Evolutionary conservation across 495 filamentous ascomycete species (phyloP).

Genomic region (Aspergillus mulundensis): DNA sequence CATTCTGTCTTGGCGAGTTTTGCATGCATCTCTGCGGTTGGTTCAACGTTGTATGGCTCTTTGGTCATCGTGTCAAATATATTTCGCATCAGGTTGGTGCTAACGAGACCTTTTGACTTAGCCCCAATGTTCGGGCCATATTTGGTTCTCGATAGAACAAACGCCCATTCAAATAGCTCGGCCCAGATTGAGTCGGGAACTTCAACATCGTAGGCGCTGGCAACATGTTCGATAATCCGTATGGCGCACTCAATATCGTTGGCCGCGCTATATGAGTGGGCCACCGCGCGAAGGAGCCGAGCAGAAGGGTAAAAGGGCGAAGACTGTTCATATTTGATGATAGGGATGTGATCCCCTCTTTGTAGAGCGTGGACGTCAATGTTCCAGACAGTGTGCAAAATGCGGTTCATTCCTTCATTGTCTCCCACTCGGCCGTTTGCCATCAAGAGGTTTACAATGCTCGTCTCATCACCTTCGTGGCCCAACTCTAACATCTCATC

Average conservation of each 20-base stretch:
- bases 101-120: conserved; percentile 31
- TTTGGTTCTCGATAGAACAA: conserved; percentile 39
- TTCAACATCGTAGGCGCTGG: conserved; percentile 48
- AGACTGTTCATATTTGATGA: conserved; percentile 30
- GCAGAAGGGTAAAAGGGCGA: conserved; percentile 54
- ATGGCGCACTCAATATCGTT: conserved; percentile 53
- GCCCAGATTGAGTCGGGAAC: conserved; percentile 51
- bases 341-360: conserved; percentile 16
- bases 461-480: conserved; percentile 47
- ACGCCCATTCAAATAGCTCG: conserved; percentile 58
- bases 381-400: conserved; percentile 55
- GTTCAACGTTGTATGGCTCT: conserved; percentile 53
- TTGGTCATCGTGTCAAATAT: conserved; percentile 54
- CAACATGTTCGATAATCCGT: conserved; percentile 51
- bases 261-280: conserved; percentile 55
- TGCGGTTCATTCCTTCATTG: conserved; percentile 36
- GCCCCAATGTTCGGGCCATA: conserved; percentile 18
- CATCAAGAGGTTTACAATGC: conserved; percentile 53
- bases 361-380: conserved; percentile 48
- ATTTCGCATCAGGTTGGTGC: conserved; percentile 32
- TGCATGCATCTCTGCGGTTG: conserved; percentile 47
- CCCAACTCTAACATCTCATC: conserved; percentile 48
- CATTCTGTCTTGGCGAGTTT: conserved; percentile 28
- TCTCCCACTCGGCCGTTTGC: conserved; percentile 55
- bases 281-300: conserved; percentile 53